Percentiles rank a stretch among this genome's conserved stretches.
Conservation (phyloP, 2,329 filamentous ascomycete genomes). For the Phaeoacremonium minimum region DNA sequence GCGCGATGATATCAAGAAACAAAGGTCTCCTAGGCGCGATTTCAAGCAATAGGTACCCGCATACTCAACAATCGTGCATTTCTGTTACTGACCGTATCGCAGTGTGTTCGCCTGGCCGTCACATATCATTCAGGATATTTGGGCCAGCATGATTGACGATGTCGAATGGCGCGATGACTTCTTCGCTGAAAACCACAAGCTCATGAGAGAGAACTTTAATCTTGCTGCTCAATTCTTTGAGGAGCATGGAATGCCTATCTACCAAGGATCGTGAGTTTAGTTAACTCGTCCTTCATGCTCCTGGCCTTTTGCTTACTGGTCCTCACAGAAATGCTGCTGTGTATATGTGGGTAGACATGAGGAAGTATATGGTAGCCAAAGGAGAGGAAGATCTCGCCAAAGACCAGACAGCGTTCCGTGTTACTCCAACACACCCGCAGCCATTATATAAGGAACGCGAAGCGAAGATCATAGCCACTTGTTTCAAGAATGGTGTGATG, state of each 20-base stretch:
- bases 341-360: slow-evolving; percentile 15
- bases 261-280: background rate
- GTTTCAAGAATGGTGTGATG: slow-evolving; percentile 10
- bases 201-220: slow-evolving; percentile 8
- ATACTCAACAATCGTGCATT: background rate
- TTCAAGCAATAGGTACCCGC: slow-evolving; percentile 17
- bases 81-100: background rate
- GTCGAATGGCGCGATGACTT: slow-evolving; percentile 37
- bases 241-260: slow-evolving; percentile 9
- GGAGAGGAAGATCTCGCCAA: no score
- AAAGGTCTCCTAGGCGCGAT: slow-evolving; percentile 30
- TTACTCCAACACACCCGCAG: no score
- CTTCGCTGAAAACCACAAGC: slow-evolving; percentile 32
- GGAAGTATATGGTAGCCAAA: no score
- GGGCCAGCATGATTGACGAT: slow-evolving; percentile 37
- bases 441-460: slow-evolving; percentile 12
- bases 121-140: slow-evolving; percentile 34
- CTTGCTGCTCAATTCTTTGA: slow-evolving; percentile 9
- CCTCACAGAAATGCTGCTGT: background rate
- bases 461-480: slow-evolving; percentile 4
- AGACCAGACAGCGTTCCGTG: no score
- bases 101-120: slow-evolving; percentile 38
- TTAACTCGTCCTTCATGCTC: no score
- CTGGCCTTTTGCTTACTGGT: no score
- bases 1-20: slow-evolving; percentile 42